Base-by-base conservation (phyloP, 768 basidiomycete species). In the Piloderma croceum region DNA sequence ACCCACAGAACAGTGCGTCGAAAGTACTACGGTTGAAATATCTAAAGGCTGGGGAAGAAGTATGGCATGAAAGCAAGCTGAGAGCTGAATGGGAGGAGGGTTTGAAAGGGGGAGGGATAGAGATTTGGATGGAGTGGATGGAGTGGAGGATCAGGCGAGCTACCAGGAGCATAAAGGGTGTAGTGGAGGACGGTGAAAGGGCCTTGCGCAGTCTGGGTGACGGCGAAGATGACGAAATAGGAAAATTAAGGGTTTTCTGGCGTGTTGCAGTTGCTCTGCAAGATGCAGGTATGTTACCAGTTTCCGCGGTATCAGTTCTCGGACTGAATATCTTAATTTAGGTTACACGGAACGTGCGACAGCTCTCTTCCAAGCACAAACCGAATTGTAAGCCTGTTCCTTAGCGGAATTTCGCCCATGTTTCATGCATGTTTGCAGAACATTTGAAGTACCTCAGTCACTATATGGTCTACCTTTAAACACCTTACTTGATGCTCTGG, bases 311-410 rank as follows among this genome's bases (percentile, higher is more conserved):
- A 15, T 9, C 9, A 29, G 27, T 41, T 42, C 33, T 56, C 32
- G 31, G 20, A 6, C 37, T 20, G 17, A 24, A 18, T 23, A 20
- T 13, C 9, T 12, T 19, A 25, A n/a, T 52, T 20, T 49, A 90
- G 87, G 88, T 10, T 90, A 74, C 46, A 46, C 68, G 31, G 89
- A 91, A 60, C 76, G 82, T 35, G 81, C 83, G 10, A 78, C 70
- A 39, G 86, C 86, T 3, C 64, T 89, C 52, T 83, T 89, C 51
- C 89, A 91, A 57, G 86, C 85, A 7, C 85, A 91, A 59, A 76
- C 81, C 12, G 89, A 90, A 62, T 51, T 90, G 88, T 90, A 63
- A 49, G 80, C 57, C 18, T n/a, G 38, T 6, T 32, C 22, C 27
- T 25, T 24, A 20, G 20, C 38, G 13, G 21, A 41, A 10, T 19